These are phyloP conservation scores for Ceratocystis alfenasii DNA, from an alignment of 2,329 filamentous ascomycete genomes.

Conservation along the genomic window DNA sequence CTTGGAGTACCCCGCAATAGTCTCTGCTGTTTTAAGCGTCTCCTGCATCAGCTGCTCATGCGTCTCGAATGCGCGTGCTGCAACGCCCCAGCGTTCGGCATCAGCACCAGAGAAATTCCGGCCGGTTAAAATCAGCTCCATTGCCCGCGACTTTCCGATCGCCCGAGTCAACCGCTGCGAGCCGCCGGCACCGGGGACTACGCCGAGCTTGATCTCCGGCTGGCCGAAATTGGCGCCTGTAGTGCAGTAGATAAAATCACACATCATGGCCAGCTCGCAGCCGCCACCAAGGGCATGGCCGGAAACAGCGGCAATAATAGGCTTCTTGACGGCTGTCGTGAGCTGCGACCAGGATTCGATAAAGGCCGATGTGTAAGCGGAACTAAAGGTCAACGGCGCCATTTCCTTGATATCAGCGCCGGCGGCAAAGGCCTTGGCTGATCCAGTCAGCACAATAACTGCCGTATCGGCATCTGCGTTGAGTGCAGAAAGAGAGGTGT, in stretches of 20 bases:
- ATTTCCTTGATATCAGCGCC: slow-evolving; percentile 99
- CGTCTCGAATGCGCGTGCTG: slow-evolving; percentile 65
- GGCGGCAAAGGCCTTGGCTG: slow-evolving; percentile 79
- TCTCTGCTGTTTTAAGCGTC: slow-evolving; percentile 71
- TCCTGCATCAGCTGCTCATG: slow-evolving; percentile 74
- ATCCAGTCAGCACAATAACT: slow-evolving; percentile 78
- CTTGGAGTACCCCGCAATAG: slow-evolving; percentile 73
- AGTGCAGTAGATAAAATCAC: slow-evolving; percentile 86
- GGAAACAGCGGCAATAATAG: slow-evolving; percentile 85
- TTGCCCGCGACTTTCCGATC: slow-evolving; percentile 72
- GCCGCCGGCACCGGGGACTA: slow-evolving; percentile 83
- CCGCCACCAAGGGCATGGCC: slow-evolving; percentile 91
- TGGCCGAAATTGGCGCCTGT: slow-evolving; percentile 82
- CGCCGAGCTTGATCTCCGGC: slow-evolving; percentile 91
- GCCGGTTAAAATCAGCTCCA: slow-evolving; percentile 84
- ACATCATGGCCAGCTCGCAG: slow-evolving; percentile 96
- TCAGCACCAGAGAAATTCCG: slow-evolving; percentile 72
- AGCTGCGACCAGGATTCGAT: slow-evolving; percentile 91
- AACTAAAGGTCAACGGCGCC: slow-evolving; percentile 78
- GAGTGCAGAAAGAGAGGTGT: slow-evolving; percentile 60
- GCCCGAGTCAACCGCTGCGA: slow-evolving; percentile 77
- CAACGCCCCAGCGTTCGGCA: slow-evolving; percentile 82
- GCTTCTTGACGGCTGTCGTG: slow-evolving; percentile 76
- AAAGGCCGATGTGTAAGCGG: slow-evolving; percentile 80
- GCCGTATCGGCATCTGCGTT: slow-evolving; percentile 57